Conservation (phyloP, 1,139 yeast species). For the Blastobotrys persicus region DNA sequence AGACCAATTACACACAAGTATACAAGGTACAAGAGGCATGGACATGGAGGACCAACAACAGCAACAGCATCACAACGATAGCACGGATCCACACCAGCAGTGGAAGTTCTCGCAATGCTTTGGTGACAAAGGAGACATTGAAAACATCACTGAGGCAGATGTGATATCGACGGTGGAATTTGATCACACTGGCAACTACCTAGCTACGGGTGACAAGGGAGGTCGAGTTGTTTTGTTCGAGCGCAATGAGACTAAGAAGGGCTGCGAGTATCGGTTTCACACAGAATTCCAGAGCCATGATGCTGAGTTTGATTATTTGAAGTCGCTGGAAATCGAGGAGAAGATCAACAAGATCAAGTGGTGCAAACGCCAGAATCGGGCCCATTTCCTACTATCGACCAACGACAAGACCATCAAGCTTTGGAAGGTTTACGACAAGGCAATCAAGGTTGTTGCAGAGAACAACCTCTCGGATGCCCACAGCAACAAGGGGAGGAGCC, state of each 20-base stretch:
- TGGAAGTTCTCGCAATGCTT: slow-evolving; percentile 61
- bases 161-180: slow-evolving; percentile 96
- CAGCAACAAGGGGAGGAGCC: slow-evolving; percentile 25
- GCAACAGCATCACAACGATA: slow-evolving; percentile 25
- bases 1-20: background rate
- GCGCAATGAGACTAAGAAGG: slow-evolving; percentile 73
- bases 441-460: slow-evolving; percentile 86
- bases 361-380: slow-evolving; percentile 84
- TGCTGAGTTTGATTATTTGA: slow-evolving; percentile 96
- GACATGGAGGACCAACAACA: background rate
- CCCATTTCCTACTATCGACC: slow-evolving; percentile 85
- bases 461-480: slow-evolving; percentile 62
- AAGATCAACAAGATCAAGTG: slow-evolving; percentile 97
- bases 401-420: slow-evolving; percentile 96
- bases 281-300: slow-evolving; percentile 98
- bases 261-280: slow-evolving; percentile 91
- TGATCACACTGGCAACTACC: slow-evolving; percentile 88
- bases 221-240: slow-evolving; percentile 97
- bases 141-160: slow-evolving; percentile 95
- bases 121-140: slow-evolving; percentile 98
- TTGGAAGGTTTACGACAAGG: slow-evolving; percentile 94
- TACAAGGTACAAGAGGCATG: background rate
- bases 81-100: slow-evolving; percentile 34
- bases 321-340: slow-evolving; percentile 95
- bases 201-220: slow-evolving; percentile 98